Evolutionary conservation across 2,329 filamentous ascomycete species (phyloP).

Genomic region (Aspergillus flavus): DNA sequence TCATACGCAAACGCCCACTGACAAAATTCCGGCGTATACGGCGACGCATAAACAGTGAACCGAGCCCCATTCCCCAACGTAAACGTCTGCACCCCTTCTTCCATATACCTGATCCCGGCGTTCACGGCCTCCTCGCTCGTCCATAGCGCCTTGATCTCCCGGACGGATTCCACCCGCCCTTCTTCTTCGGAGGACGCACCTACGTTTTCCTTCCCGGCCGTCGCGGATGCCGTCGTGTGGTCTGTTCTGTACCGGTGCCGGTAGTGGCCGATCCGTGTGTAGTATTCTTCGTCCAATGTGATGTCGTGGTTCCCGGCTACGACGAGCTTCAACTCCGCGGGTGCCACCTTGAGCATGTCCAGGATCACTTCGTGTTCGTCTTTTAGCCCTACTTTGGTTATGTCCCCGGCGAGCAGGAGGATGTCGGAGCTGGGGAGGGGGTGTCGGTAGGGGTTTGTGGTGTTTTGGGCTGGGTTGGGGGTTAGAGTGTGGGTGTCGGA

Average conservation of each 20-base stretch:
- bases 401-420: constrained; percentile 61
- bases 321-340: constrained; percentile 61
- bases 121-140: constrained; percentile 45
- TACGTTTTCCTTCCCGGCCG: constrained; percentile 20
- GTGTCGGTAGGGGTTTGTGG: constrained; percentile 34
- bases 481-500: constrained; percentile 45
- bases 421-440: constrained; percentile 57
- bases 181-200: not conserved
- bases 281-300: constrained; percentile 57
- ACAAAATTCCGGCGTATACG: constrained; percentile 59
- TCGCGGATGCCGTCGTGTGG: constrained; percentile 11
- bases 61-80: constrained; percentile 49
- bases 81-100: constrained; percentile 56
- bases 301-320: constrained; percentile 67
- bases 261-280: constrained; percentile 32
- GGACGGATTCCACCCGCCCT: constrained; percentile 16
- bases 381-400: constrained; percentile 55
- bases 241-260: constrained; percentile 30
- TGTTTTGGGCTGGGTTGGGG: constrained; percentile 25
- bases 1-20: constrained; percentile 60
- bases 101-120: constrained; percentile 57
- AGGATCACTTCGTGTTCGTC: constrained; percentile 46
- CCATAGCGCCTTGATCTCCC: constrained; percentile 50
- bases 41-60: constrained; percentile 55
- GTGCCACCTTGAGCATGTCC: constrained; percentile 46